phyloP scores from a whole-genome alignment of 2,329 filamentous ascomycete genomes.

The Westerdykella sp. region DNA sequence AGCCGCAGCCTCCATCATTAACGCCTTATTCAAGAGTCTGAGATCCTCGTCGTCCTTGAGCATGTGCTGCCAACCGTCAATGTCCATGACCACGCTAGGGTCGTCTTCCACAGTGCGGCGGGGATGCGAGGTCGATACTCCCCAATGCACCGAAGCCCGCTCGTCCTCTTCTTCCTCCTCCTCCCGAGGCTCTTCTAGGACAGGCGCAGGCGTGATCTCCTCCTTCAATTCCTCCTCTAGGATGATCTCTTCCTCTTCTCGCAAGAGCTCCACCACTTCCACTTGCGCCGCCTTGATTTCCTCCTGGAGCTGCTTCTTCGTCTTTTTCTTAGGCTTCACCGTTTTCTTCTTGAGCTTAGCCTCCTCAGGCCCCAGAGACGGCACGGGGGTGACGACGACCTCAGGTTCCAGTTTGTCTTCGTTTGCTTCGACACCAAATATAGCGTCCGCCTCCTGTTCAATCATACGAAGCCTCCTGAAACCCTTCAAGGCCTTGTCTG shows the following conservation, averaged over 20 bases:
- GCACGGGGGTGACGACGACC: constrained; percentile 30
- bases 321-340: constrained; percentile 63
- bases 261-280: constrained; percentile 48
- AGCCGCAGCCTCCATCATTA: constrained; percentile 44
- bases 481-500: constrained; percentile 52
- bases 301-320: constrained; percentile 70
- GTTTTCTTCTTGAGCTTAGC: constrained; percentile 29
- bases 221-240: constrained; percentile 10
- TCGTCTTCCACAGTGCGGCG: constrained; percentile 62
- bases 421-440: constrained; percentile 46
- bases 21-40: constrained; percentile 47
- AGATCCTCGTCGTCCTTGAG: constrained; percentile 66
- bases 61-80: constrained; percentile 63
- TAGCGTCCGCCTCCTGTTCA: constrained; percentile 76
- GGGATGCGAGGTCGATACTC: constrained; percentile 54
- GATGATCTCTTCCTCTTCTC: constrained; percentile 32
- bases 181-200: constrained; percentile 23
- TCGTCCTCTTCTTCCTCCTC: constrained; percentile 33
- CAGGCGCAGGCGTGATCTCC: constrained; percentile 9
- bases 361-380: constrained; percentile 32
- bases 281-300: constrained; percentile 34
- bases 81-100: constrained; percentile 56
- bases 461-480: constrained; percentile 65
- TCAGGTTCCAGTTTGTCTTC: constrained; percentile 40
- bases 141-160: constrained; percentile 52